These are phyloP conservation scores for Mortierella antarctica DNA, from an alignment of 192 early-diverging fungal species.

Conservation along the genomic window DNA sequence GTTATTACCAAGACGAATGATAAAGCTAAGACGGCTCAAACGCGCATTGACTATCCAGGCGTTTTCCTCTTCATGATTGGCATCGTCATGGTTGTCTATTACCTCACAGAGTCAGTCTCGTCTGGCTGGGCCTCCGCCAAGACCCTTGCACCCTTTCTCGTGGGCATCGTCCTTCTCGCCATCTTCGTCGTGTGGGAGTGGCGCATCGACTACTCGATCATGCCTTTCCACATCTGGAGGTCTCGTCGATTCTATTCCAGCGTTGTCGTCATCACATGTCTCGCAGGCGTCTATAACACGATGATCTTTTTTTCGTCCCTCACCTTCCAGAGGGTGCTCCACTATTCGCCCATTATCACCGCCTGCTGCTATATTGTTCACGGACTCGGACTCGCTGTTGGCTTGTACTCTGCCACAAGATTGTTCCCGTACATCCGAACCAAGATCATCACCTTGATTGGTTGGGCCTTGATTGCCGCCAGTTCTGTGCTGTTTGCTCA, in stretches of 20 bases:
- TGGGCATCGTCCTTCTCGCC: conserved; percentile 2
- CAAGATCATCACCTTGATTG: conserved; percentile 11
- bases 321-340: conserved; percentile 8
- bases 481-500: conserved; percentile 16
- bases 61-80: conserved; percentile 16
- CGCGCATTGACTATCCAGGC: conserved; percentile 16
- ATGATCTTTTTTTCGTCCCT: conserved; percentile 14
- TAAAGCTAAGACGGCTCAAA: not conserved
- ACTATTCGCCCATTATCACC: conserved; percentile 1
- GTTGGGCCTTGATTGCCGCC: conserved; percentile 19
- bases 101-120: conserved; percentile 16
- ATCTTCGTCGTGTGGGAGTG: not conserved
- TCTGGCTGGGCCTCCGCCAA: conserved; percentile 3
- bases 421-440: conserved; percentile 4
- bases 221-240: conserved; percentile 14
- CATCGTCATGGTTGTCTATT: conserved; percentile 24
- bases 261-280: not conserved
- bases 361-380: conserved; percentile 16
- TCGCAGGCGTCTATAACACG: conserved; percentile 1
- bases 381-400: conserved; percentile 15
- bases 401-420: not conserved
- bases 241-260: conserved; percentile 5
- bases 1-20: conserved; percentile 1
- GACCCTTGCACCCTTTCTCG: conserved; percentile 1
- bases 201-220: conserved; percentile 16